Base-by-base conservation (phyloP, 1,284 basidiomycete species). In the Lignosus rhinocerotis region DNA sequence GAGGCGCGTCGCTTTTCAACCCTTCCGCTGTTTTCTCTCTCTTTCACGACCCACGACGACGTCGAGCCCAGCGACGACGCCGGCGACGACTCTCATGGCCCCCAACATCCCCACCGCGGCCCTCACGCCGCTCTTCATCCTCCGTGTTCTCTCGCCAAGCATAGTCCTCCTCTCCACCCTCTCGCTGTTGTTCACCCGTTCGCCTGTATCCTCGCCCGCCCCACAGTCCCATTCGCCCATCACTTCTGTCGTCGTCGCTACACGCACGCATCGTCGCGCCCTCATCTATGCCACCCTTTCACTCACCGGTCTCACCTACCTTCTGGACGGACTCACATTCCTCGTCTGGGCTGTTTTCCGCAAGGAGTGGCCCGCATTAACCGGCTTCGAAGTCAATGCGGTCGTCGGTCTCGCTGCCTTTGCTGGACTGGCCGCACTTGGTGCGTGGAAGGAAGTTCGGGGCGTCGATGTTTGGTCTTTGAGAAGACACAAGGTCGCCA, bases 271-370 rank as follows among this genome's bases (percentile, higher is more conserved):
- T 46, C 87, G 92, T 71, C 84, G 88, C 58, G 81, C 82, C 52
- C 73, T 86, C 63, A 91, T 94, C 71, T 78, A 92, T 55, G 72
- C 78, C 53, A 76, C 92, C 65, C 78, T 93, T 53, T 83, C 86
- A 56, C 77, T 92, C 51, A 69, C 86, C 73, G 86, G 94, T 77
- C 64, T 96, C 76, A 80, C 94, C 72, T 86, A 93, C 83, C 84
- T 99, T 78, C 76, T 94, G 75, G 83, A 99, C 81, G 80, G 96
- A 56, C 75, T 89, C 51, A 77, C 85, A 8, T 87, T 90, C 67
- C 82, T 87, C 51, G 72, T 83, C 21, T 81, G 81, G 67, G 83
- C 86, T 25, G 79, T 92, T 45, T 67, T 92, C 60, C 75, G 79
- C 65, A 84, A 86, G 66, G 64, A 77, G 17, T 93, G 90, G 90